Evolutionary conservation across 1,284 basidiomycete species (phyloP), one percentile per base, ranked within the genome.

Genomic region (Baeospora myosura): DNA sequence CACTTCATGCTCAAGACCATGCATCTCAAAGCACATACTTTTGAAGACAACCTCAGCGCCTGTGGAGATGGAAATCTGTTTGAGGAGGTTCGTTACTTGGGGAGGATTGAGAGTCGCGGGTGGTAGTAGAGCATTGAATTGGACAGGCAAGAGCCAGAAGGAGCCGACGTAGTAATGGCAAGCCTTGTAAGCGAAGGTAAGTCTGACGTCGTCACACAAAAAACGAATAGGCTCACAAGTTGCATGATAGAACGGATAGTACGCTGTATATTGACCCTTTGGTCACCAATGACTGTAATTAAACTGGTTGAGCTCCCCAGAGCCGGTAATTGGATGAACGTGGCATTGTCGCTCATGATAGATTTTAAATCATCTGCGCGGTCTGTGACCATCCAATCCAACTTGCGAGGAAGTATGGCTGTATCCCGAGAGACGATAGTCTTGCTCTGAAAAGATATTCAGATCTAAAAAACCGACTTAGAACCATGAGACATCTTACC

Each of bases 311-410:
- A 89, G 54, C 85, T 89, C 35, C 91, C 93, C 32, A 98, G 81
- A 34, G 88, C 72, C 10, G 95, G 94, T 54, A 97, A 91, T 55
- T 92, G 86, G 53, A 98, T 88, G 62, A 90, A 97, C 11, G 95
- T 96, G 28, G 89, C 90, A 52, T 97, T 97, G 69, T 98, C 95
- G 55, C 81, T 81, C 93, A 97, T 97, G 59, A 94, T 80, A 17
- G 80, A 74, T 61, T 85, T 89, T 51, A 98, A 69, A 52, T 96
- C 92, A 44, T 97, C 94, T 23, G 88, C 73, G 31, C 88, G 82
- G 62, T 98, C 92, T 14, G 86, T 87, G 43, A 98, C 81, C 77
- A 98, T 87, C 94, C 95, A 98, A 59, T 98, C 95, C 50, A 98
- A 72, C 64, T 98, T 98, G 49, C 95, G 85, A 28, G 96, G 95